A percentile compares a stretch with the other conserved stretches of the same genome.
Conservation (phyloP, 768 basidiomycete genomes). For the Boletus fagicola region DNA sequence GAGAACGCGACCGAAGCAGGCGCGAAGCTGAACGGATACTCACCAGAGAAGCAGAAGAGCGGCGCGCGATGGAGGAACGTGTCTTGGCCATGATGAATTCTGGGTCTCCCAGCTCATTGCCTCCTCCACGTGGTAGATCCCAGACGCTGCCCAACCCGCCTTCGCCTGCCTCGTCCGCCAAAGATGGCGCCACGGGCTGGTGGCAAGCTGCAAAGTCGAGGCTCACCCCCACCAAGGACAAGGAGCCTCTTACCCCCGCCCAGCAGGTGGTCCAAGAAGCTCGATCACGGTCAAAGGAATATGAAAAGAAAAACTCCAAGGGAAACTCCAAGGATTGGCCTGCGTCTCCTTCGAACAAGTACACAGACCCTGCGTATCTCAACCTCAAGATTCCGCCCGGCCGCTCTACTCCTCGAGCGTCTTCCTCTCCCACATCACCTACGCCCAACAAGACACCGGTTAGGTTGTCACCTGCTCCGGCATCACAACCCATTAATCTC, state of each 20-base stretch:
- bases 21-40: conserved; percentile 78
- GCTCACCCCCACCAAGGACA: conserved; percentile 76
- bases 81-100: conserved; percentile 70
- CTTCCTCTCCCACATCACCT: conserved; percentile 58
- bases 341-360: conserved; percentile 49
- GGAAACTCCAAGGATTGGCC: conserved; percentile 59
- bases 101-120: conserved; percentile 38
- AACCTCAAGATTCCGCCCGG: conserved; percentile 54
- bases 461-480: conserved; percentile 35
- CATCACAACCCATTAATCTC: conserved; percentile 48
- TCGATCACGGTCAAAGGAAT: conserved; percentile 62
- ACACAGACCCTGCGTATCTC: conserved; percentile 54
- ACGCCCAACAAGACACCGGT: conserved; percentile 44
- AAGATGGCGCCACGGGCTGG: conserved; percentile 60
- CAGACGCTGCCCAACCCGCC: conserved; percentile 56
- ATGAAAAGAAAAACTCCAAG: conserved; percentile 33
- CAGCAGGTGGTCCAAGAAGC: conserved; percentile 79
- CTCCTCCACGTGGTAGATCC: conserved; percentile 62
- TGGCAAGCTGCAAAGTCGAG: conserved; percentile 73
- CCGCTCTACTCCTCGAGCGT: conserved; percentile 46
- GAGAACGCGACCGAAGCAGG: conserved; percentile 72
- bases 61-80: conserved; percentile 67
- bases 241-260: conserved; percentile 74
- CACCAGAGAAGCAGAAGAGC: conserved; percentile 65
- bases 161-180: conserved; percentile 62